Percentiles rank a stretch among this genome's conserved stretches.
Conservation (phyloP, 1,139 yeast species). For the Saccharomycopsis hybrid region DNA sequence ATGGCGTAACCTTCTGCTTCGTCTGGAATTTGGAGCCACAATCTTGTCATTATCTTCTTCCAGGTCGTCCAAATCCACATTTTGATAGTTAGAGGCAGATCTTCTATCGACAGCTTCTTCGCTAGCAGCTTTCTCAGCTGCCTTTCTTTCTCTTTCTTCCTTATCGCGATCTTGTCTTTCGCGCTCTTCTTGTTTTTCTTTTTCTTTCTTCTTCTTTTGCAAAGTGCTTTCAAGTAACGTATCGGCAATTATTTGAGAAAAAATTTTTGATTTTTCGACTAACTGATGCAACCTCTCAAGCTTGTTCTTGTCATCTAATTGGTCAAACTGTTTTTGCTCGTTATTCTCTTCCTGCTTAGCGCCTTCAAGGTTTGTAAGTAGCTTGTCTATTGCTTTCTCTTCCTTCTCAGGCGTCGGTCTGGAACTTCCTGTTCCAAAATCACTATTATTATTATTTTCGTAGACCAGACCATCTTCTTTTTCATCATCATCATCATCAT, state of each 20-base stretch:
- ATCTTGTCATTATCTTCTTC: conserved; percentile 22
- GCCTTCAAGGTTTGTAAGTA: neutral
- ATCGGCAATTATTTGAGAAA: conserved; percentile 76
- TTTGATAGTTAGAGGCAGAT: no score
- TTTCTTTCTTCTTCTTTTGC: conserved; percentile 27
- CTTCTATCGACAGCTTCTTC: no score
- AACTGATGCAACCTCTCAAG: conserved; percentile 59
- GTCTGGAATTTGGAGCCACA: neutral
- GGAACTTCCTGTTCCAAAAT: no score
- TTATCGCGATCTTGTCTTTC: no score
- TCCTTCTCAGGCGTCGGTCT: no score
- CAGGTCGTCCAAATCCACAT: no score
- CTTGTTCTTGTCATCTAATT: conserved; percentile 35
- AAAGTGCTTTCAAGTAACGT: conserved; percentile 50
- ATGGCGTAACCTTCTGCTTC: conserved; percentile 4
- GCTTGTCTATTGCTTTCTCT: conserved; percentile 20
- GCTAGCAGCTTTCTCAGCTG: no score
- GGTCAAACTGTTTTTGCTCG: conserved; percentile 38
- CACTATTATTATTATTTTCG: neutral
- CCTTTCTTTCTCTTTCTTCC: no score
- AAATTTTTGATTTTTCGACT: conserved; percentile 77
- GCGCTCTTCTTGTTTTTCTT: conserved; percentile 24
- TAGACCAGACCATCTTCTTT: no score
- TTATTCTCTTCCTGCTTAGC: neutral
- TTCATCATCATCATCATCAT: conserved; percentile 1